Evolutionary conservation across 2,329 filamentous ascomycete genomes (phyloP), one percentile per base, ranked within the genome.

Genomic region (Lasiodiplodia gonubiensis): DNA sequence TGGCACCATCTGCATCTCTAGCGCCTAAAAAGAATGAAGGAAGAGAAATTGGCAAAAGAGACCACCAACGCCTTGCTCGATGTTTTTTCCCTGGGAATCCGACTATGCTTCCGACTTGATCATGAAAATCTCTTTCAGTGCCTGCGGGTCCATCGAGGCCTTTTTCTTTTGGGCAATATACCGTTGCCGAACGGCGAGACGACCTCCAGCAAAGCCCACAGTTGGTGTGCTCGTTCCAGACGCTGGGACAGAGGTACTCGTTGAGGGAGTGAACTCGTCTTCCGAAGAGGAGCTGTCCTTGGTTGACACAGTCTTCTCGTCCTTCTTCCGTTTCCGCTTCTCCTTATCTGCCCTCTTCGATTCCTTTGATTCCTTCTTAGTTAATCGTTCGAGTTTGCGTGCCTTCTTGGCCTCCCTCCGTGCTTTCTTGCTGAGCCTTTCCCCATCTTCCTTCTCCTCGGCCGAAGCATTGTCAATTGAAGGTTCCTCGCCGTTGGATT

Each of bases 131-230:
- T 97, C 93, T 77, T 94, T 94, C 75, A 98, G 80, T 16, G 93
- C 92, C 74, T 90, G 89, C 59, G 89, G 86, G 78, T 97, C 92
- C 82, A 93, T 86, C 68, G 93, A 86, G 2, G 94, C 93, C 82
- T 90, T 88, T 73, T 89, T 89, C 83, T 98, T 98, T 73, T 95
- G 92, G 67, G 90, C 90, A 74, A 98, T 97, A 78, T 94, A 92
- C 69, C 92, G 86, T 71, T 92, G 89, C 70, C 94, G 85, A 55
- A 94, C 88, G 66, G 91, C 86, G 76, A 94, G 92, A 70, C 93
- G 86, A 59, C 86, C 88, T 30, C 85, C 83, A 14, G 69, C 71
- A 57, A 77, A 79, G 1, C 68, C 71, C 25, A 74, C 77, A 84
- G 83, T 35, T 81, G 85, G 33, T 82, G 82, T 54, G 79, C 82